Evolutionary conservation across 805 yeast genomes (phyloP), one percentile per base, ranked within the genome.

Genomic region (Brettanomyces naardenensis): DNA sequence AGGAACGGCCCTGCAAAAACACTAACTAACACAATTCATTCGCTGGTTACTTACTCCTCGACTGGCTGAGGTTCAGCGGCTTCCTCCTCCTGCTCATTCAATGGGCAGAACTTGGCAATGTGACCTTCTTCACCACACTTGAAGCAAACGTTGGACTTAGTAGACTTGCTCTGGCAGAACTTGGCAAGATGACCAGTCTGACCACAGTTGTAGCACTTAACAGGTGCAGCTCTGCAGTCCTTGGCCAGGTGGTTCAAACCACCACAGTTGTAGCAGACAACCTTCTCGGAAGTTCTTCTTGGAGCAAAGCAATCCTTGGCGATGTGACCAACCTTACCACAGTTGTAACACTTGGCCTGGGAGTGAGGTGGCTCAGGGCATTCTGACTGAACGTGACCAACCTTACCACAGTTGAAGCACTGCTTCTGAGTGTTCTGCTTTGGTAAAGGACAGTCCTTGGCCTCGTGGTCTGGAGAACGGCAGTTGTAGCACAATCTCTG

Each of bases 401-500:
- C 73, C 60, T 81, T 84, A 54, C 92, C 92, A 67, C 97, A 88
- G 63, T 82, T 82, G 80, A 83, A 88, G 65, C 97, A 88, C 63
- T 88, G 88, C 65, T 88, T 88, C 61, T 76, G 76, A 51, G 78
- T 77, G 49, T 83, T 75, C 63, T 87, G 88, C 64, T 80, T 84
- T 58, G 95, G 95, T 57, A 79, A 78, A 32, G 92, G 82, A 65
- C 97, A 88, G 47, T 83, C 94, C 51, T 77, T 73, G 38, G 92
- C 84, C 64, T 85, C 89, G 64, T 86, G 95, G 47, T 92, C 92
- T 43, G 94, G 81, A 62, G 80, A 73, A 59, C 80, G 84, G 66
- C 95, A 86, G 78, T 87, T 86, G 82, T 87, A 86, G 67, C 95
- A 86, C 58, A 86, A 70, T 68, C 89, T 80, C 62, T 82, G 89